Base-by-base conservation (phyloP, 257 asterid species). In the Solanum arcanum region DNA sequence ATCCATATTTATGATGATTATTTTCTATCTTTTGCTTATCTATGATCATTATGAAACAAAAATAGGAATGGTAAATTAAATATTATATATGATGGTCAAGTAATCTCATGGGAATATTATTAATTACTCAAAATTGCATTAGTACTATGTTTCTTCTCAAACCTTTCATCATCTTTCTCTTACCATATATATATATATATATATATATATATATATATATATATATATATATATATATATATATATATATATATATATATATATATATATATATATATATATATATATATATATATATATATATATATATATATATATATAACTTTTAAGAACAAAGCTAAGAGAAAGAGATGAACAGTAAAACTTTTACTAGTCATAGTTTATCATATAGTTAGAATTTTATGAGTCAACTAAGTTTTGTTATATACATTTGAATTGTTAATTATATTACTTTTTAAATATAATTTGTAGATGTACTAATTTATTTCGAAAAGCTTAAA, bases 1-100 rank as follows among this genome's bases (percentile, higher is more conserved):
- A 9, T 5, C 44, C 84, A 92, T 33, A 86, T 88, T 41, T 91
- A 91, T 86, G 95, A 91, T 87, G 95, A 93, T 89, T 93, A 88
- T 41, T 87, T 49, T 80, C 20, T 77, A 35, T 80, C 23, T 27
- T 80, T 76, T 76, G 37, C 14, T 49, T 27, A 23, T 44, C 39
- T n/a, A 42, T 27, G 13, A 23, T 42, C 35, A 33, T 13, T 77
- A 14, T n/a, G 60, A n/a, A 42, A 42, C 35, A 46, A 76, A 5
- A 76, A 16, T 41, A 20, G 23, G 2, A n/a, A 41, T 76, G 83
- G 14, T 23, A 41, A 68, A 27, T 6, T 68, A 44, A 25, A 29
- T 21, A 14, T 14, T 44, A n/a, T 77, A 12, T 44, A 31, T 47
- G 59, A 14, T 77, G 64, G 6, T 77, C 64, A 25, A 42, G 41